phyloP scores from a whole-genome alignment of 1,139 yeast species.

The Suhomyces wounanorum region DNA sequence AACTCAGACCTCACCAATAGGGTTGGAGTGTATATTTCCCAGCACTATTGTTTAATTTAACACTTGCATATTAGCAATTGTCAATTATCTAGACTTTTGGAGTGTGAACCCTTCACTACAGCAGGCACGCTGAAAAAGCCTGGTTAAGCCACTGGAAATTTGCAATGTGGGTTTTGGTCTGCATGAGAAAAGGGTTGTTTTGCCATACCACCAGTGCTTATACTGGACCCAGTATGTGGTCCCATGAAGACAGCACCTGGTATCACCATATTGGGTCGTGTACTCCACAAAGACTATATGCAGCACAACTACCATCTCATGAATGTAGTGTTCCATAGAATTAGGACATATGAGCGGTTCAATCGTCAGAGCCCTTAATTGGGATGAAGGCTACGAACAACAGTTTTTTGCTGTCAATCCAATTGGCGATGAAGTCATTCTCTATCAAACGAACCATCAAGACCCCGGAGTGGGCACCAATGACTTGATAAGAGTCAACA shows the following conservation, averaged over 20 bases:
- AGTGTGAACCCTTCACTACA: too few relatives aligned
- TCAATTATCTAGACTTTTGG: too few relatives aligned
- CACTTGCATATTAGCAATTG: too few relatives aligned
- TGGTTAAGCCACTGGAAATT: too few relatives aligned
- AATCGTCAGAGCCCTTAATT: slow-evolving; percentile 56
- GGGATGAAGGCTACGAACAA: slow-evolving; percentile 60
- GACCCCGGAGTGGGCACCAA: slow-evolving; percentile 37
- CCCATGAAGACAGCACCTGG: neutral
- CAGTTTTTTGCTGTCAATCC: slow-evolving; percentile 66
- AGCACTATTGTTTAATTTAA: too few relatives aligned
- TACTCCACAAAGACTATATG: neutral
- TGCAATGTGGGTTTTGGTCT: too few relatives aligned
- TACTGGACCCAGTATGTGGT: too few relatives aligned
- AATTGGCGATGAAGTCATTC: slow-evolving; percentile 63
- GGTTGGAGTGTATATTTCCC: too few relatives aligned
- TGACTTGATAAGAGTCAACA: slow-evolving; percentile 48
- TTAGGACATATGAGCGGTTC: slow-evolving; percentile 47
- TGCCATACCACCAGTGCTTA: too few relatives aligned
- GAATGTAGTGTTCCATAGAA: neutral
- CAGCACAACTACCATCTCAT: neutral
- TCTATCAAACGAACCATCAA: slow-evolving; percentile 56
- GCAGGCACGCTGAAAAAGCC: too few relatives aligned
- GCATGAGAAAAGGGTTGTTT: too few relatives aligned
- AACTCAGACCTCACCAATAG: too few relatives aligned
- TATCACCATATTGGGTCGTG: neutral